Base-by-base conservation (phyloP, 2,329 filamentous ascomycete genomes). In the Colletotrichum sansevieriae region DNA sequence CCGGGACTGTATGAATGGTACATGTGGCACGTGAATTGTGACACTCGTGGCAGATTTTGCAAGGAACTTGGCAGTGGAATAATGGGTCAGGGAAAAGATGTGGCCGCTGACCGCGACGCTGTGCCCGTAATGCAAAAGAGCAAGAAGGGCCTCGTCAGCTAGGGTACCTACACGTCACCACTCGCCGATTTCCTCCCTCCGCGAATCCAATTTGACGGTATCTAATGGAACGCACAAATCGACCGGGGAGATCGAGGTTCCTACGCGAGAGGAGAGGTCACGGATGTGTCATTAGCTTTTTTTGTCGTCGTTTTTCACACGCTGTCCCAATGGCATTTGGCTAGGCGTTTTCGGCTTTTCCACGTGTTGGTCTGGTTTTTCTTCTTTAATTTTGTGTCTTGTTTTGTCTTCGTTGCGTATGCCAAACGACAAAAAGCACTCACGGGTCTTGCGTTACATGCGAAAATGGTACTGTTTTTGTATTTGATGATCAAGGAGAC, bases 71-170 rank as follows among this genome's bases (percentile, higher is more conserved):
- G 29, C 15, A 44, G 43, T 22, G 39, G 12, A 44, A 51, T 3
- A 7, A 35, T 54, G 37, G 37, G 43, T 29, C 44, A 29, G 46
- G 43, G 25, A 60, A 33, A 52, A 60, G 60, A 55, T 65, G 58
- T 62, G 58, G 65, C 59, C 56, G 66, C 66, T 65, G 61, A 64
- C 58, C 52, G 33, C 52, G 52, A 63, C 51, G 59, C n/a, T 63
- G 64, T 15, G 64, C 59, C 64, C 51, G 25, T 47, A 37, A 51
- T 29, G 18, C 15, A 11, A 46, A 29, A 82, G 80, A 78, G 76
- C 65, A 82, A 82, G 79, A 82, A 82, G 75, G 80, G 80, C 25
- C 77, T 82, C 60, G 78, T 82, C 63, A 75, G 68, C 73, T 80
- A 78, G 72, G 46, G 60, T 47, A 47, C 18, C 49, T 37, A 15